phyloP scores from a whole-genome alignment of 768 basidiomycete genomes.

The Leucosporidium scottii region DNA sequence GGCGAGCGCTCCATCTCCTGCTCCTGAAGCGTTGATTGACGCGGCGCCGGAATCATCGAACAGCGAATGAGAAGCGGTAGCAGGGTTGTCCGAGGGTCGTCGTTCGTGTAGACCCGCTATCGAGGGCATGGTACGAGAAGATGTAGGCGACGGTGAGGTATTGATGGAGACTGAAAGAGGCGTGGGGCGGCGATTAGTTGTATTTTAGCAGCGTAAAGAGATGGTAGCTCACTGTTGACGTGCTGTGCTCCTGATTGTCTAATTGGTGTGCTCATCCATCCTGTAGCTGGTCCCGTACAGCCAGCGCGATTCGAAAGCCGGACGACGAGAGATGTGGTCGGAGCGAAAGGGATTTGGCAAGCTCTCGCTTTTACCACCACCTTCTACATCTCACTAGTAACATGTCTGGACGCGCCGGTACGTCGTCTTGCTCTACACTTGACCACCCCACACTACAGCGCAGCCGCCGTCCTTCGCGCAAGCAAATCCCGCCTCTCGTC shows the following conservation, averaged over 20 bases:
- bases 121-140: neutral
- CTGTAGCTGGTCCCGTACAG: neutral
- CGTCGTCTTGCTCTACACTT: neutral
- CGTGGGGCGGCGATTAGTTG: neutral
- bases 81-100: neutral
- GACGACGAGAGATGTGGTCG: too few relatives aligned
- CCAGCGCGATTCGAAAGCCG: neutral
- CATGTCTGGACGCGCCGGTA: constrained; percentile 21
- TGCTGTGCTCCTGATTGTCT: neutral
- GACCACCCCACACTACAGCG: neutral
- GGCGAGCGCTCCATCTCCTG: too few relatives aligned
- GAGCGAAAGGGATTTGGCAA: too few relatives aligned
- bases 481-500: neutral
- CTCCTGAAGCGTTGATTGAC: too few relatives aligned
- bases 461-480: constrained; percentile 45
- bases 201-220: neutral
- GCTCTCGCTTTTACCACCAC: neutral
- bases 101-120: neutral
- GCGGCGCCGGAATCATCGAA: too few relatives aligned
- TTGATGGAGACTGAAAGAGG: neutral
- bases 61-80: neutral
- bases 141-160: neutral
- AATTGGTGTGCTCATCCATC: too few relatives aligned
- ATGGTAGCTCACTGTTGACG: neutral
- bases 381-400: neutral